phyloP scores from a whole-genome alignment of 176 grass and related monocot species.

The Zea luxurians region DNA sequence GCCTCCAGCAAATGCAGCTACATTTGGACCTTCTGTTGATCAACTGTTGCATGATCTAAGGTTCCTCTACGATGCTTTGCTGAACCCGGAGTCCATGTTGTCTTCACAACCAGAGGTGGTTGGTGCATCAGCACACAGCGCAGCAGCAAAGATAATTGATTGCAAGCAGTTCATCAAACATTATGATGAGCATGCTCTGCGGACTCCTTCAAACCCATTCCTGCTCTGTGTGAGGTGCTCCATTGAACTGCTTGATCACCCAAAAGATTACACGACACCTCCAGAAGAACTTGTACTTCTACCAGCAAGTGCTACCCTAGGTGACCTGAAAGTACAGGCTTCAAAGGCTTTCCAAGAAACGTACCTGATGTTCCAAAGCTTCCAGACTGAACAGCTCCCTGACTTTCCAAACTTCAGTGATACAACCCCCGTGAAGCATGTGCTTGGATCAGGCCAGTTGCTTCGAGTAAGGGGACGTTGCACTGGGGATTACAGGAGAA shows the following conservation, averaged over 20 bases:
- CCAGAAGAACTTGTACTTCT: conserved; percentile 73
- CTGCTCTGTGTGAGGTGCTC: conserved; percentile 64
- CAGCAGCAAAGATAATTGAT: conserved; percentile 78
- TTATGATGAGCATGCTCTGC: conserved; percentile 54
- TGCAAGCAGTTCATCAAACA: conserved; percentile 95
- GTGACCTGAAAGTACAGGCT: conserved; percentile 69
- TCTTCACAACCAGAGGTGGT: conserved; percentile 60
- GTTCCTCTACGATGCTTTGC: conserved; percentile 74
- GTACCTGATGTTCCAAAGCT: conserved; percentile 90
- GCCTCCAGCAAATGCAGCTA: conserved; percentile 1
- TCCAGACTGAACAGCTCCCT: conserved; percentile 73
- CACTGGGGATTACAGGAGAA: conserved; percentile 52
- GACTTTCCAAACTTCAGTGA: conserved; percentile 60
- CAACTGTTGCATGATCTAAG: conserved; percentile 69
- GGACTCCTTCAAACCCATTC: conserved; percentile 51
- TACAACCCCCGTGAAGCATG: conserved; percentile 52
- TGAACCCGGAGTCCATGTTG: conserved; percentile 71
- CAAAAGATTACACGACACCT: conserved; percentile 73
- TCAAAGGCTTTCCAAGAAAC: conserved; percentile 79
- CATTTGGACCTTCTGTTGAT: conserved; percentile 50
- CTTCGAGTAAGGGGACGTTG: conserved; percentile 65
- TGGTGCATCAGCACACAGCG: conserved; percentile 43
- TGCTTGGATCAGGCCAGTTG: conserved; percentile 56
- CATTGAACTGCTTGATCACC: conserved; percentile 75
- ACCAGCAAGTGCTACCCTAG: conserved; percentile 63